Percentiles rank a stretch among this genome's conserved stretches.
phyloP scores from a whole-genome alignment of 2,329 filamentous ascomycete species.

The Colletotrichum kahawae region DNA sequence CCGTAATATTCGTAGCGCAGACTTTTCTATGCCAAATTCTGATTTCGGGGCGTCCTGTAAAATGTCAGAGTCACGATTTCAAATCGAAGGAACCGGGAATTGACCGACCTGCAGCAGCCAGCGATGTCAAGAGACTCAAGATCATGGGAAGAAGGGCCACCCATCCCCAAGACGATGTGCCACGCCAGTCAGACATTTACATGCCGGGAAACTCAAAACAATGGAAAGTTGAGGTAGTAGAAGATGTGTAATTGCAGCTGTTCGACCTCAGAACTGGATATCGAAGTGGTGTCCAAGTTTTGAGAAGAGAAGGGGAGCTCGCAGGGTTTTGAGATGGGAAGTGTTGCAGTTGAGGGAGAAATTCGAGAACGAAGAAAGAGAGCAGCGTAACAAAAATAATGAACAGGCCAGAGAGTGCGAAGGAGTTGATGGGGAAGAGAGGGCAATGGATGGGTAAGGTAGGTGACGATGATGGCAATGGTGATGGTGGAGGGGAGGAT shows the following conservation, averaged over 20 bases:
- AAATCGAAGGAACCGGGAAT: background rate
- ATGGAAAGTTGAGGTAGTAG: background rate
- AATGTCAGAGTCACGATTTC: background rate
- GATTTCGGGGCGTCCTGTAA: background rate
- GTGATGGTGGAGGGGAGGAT: background rate
- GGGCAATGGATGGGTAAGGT: background rate
- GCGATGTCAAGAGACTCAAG: background rate
- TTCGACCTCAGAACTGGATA: accelerated
- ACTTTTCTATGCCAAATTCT: background rate
- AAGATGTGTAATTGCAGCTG: background rate
- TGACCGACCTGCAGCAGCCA: background rate
- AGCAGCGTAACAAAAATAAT: background rate
- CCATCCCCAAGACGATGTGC: background rate
- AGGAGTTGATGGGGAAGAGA: background rate
- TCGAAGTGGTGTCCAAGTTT: background rate
- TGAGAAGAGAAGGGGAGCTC: background rate
- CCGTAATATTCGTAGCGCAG: background rate
- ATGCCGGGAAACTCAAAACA: background rate
- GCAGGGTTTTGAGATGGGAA: background rate
- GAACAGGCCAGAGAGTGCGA: background rate
- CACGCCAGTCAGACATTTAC: background rate
- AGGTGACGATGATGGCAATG: background rate
- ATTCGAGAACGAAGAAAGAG: background rate
- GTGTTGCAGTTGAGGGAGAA: background rate
- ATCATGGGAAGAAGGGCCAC: background rate